Base-by-base conservation (phyloP, 345 rosid species). In the Schrenkiella parvula region DNA sequence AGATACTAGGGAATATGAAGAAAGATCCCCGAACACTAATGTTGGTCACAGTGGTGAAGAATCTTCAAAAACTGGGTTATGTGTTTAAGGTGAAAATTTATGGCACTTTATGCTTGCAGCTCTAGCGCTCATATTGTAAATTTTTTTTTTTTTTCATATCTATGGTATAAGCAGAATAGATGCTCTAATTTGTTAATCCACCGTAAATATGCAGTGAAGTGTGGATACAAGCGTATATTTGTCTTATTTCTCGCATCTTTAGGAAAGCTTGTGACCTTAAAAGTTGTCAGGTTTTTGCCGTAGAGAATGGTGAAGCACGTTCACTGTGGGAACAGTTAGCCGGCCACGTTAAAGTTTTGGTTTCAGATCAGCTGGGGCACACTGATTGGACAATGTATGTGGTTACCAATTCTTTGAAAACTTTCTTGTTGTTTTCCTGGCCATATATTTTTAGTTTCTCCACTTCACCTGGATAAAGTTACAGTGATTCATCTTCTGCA, bases 361-460 rank as follows among this genome's bases (percentile, higher is more conserved):
- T 75, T 72, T 74, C 78, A 29, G 83, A 84, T 66, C 84, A 72
- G 75, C 70, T 68, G 79, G 82, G 79, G 54, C 85, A 66, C 59
- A 17, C 85, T 82, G 98, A 93, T 79, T 93, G 98, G 97, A 85
- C 96, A 70, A 82, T 83, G 98, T 93, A 86, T 28, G 89, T n/a
- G 61, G 47, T 80, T 55, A 47, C 55, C 50, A 47, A 25, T 44
- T 53, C 37, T 39, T 56, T 28, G 38, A 31, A 34, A 42, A 26
- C 8, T 63, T 69, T 55, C 50, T 68, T 69, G 35, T 23, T 56
- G 43, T 59, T 68, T 42, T 55, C 39, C 34, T 63, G 3, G 39
- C 47, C 54, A 11, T 22, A 2, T 15, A 9, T 13, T 71, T n/a
- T 44, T 58, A 57, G n/a, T 59, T 38, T 54, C 66, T 68, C 75